phyloP scores from a whole-genome alignment of 169 alveolate genomes.

The Theileria parva region DNA sequence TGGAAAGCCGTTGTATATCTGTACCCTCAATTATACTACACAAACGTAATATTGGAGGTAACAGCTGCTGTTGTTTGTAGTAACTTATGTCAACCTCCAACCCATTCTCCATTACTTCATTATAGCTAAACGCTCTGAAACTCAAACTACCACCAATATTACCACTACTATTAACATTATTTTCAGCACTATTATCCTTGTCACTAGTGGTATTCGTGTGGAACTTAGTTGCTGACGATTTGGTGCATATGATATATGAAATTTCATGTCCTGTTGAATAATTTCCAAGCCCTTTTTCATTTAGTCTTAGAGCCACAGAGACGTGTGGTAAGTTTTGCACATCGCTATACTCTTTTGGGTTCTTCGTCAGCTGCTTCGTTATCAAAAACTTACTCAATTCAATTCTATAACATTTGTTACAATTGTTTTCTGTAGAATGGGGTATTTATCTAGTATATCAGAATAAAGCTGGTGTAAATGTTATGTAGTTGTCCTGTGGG shows the following conservation, averaged over 20 bases:
- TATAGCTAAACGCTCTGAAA: constrained; percentile 85
- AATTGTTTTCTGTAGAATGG: not conserved
- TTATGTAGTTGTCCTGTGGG: too few relatives aligned
- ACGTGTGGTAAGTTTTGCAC: constrained; percentile 90
- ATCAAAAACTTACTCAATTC: constrained; percentile 89
- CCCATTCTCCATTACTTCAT: constrained; percentile 82
- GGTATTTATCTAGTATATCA: not conserved
- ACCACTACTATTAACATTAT: not conserved
- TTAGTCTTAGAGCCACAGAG: constrained; percentile 89
- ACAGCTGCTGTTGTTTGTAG: constrained; percentile 90
- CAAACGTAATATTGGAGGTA: constrained; percentile 89
- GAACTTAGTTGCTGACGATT: constrained; percentile 29
- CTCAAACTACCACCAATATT: constrained; percentile 64
- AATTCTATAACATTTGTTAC: constrained; percentile 50
- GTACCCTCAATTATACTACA: constrained; percentile 89
- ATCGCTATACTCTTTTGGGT: constrained; percentile 89
- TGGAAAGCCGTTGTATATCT: constrained; percentile 74
- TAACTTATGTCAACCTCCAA: constrained; percentile 84
- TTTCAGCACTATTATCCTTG: constrained; percentile 23
- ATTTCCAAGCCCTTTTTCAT: constrained; percentile 80
- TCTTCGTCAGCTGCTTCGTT: constrained; percentile 92
- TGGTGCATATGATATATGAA: constrained; percentile 89
- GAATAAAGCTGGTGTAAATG: too few relatives aligned
- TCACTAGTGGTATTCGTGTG: not conserved
- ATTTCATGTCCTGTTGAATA: constrained; percentile 87